phyloP scores from a whole-genome alignment of 1,284 basidiomycete genomes.

The Mrakiaceae sp. region DNA sequence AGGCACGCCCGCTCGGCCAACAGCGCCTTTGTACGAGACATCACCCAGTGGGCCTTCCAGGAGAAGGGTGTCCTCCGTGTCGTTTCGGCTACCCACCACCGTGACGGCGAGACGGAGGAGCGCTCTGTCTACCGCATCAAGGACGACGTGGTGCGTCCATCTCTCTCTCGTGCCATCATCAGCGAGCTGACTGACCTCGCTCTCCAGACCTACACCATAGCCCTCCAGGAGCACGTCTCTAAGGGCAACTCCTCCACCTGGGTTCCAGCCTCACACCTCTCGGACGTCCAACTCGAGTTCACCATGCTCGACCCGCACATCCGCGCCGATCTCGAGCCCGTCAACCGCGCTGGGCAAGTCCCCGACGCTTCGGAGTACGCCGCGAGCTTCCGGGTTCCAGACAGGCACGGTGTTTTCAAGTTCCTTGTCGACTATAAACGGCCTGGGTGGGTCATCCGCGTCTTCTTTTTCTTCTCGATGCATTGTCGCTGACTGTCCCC shows the following conservation, averaged over 20 bases:
- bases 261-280: slow-evolving; percentile 52
- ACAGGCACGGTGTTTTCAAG: slow-evolving; percentile 96
- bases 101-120: slow-evolving; percentile 42
- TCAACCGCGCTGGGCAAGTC: slow-evolving; percentile 31
- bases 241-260: slow-evolving; percentile 38
- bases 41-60: slow-evolving; percentile 85
- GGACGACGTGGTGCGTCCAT: slow-evolving; percentile 56
- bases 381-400: slow-evolving; percentile 72
- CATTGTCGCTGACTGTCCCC: neutral
- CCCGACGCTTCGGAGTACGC: slow-evolving; percentile 49
- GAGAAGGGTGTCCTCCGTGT: slow-evolving; percentile 71
- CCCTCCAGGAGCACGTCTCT: slow-evolving; percentile 33
- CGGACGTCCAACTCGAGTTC: slow-evolving; percentile 84
- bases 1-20: slow-evolving; percentile 52
- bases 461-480: neutral
- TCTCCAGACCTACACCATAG: slow-evolving; percentile 56
- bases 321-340: slow-evolving; percentile 55
- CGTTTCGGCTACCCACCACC: slow-evolving; percentile 61
- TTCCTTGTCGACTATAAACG: slow-evolving; percentile 82
- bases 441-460: slow-evolving; percentile 49
- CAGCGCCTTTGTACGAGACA: slow-evolving; percentile 54
- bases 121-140: slow-evolving; percentile 69
- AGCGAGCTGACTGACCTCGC: neutral
- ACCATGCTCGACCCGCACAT: slow-evolving; percentile 96
- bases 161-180: neutral